These are phyloP conservation scores for Candida saitoana DNA, from an alignment of 805 yeast species.

Conservation along the genomic window DNA sequence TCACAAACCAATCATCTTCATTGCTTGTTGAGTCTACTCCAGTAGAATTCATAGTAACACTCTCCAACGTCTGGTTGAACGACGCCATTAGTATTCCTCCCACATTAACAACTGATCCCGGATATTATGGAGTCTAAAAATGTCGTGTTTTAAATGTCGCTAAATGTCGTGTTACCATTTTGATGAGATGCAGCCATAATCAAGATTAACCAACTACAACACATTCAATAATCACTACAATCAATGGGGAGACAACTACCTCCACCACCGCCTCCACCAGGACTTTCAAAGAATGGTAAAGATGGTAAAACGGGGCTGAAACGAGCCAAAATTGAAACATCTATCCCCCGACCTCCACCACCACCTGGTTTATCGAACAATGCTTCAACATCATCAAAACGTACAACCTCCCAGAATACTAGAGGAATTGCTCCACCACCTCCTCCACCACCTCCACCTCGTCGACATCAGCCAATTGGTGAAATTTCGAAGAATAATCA, in stretches of 20 bases:
- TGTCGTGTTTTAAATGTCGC: neutral
- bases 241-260: slow-evolving; percentile 16
- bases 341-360: slow-evolving; percentile 8
- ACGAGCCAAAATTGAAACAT: neutral
- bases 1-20: slow-evolving; percentile 5
- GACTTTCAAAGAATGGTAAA: slow-evolving; percentile 8
- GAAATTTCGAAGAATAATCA: neutral
- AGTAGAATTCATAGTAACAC: neutral
- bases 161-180: neutral
- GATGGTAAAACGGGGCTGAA: slow-evolving; percentile 3
- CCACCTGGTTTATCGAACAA: slow-evolving; percentile 4
- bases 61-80: neutral
- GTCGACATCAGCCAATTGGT: neutral
- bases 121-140: too few species aligned
- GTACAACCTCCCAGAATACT: neutral
- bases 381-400: slow-evolving; percentile 22
- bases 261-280: slow-evolving; percentile 37
- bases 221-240: neutral
- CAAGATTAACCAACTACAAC: too few species aligned
- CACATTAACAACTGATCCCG: too few species aligned
- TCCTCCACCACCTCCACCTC: slow-evolving; percentile 10
- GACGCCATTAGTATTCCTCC: neutral
- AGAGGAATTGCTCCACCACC: slow-evolving; percentile 8
- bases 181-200: neutral
- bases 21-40: neutral